Base-by-base conservation (phyloP, 2,329 filamentous ascomycete species). In the Apiospora saccharicola region DNA sequence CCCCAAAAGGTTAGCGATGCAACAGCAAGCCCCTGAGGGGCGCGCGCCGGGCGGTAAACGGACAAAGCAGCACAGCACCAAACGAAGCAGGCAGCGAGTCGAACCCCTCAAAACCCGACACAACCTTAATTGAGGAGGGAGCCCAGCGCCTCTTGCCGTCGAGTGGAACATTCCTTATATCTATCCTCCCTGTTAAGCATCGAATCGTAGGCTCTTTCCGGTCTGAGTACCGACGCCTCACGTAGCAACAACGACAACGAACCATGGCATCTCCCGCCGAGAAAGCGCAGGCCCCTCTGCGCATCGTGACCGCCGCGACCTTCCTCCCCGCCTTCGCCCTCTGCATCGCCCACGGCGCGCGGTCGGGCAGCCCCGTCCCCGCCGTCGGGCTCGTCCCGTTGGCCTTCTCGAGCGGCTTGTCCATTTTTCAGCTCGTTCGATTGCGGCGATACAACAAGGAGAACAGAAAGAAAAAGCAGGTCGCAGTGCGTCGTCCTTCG, bases 241-340 rank as follows among this genome's bases (percentile, higher is more conserved):
- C 47, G 51, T 22, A 73, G 34, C 44, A 24, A 77, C 76, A 74
- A 70, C 75, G 41, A 67, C 75, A 46, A 41, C 71, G 8, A 19
- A 72, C 77, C 19, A 64, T 64, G 57, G 57, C 57, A 12, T 37
- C 57, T 34, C 34, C 57, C 22, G 34, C 57, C 57, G 57, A 64
- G 22, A 64, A 64, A 64, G 57, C 57, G 57, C 57, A 64, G 34
- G 34, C 19, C 16, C 57, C 41, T 5, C 67, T 83, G 57, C 83
- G 83, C 72, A 77, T 80, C 70, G 72, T 82, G 71, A 80, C 80
- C 70, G 78, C 80, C 73, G 75, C 78, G 69, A 80, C 79, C 71
- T 83, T 84, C 73, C 46, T 85, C 43, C 83, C 82, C 53, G 82
- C 82, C 8, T 81, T 85, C 64, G 80, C 82, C 3, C 79, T 85